These are phyloP conservation scores for Sporothrix pallida DNA, from an alignment of 2,329 filamentous ascomycete species.

Conservation along the genomic window DNA sequence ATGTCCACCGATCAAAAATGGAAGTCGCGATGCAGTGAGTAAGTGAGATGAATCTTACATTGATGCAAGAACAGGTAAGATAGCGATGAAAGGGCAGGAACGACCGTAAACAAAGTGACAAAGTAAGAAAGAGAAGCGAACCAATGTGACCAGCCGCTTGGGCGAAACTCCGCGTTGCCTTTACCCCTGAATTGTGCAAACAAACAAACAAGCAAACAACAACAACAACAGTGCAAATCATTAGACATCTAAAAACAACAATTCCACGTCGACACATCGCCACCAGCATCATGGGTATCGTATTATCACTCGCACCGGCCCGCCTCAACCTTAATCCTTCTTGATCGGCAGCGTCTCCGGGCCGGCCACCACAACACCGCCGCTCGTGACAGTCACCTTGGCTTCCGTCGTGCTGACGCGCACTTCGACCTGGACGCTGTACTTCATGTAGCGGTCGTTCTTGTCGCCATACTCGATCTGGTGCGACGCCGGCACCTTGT, in stretches of 20 bases:
- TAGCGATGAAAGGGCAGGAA: not conserved
- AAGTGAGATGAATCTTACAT: not conserved
- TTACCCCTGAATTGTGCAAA: not conserved
- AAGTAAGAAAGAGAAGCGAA: not conserved
- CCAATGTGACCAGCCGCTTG: constrained; percentile 10
- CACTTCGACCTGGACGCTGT: constrained; percentile 34
- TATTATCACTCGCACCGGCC: not conserved
- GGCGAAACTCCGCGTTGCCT: not conserved
- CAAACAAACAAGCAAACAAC: not conserved
- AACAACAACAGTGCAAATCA: not conserved
- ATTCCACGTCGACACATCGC: not conserved
- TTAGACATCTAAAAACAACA: not conserved
- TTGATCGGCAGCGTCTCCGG: constrained; percentile 25
- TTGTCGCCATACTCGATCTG: constrained; percentile 18
- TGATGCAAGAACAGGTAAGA: not conserved
- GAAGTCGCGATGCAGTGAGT: constrained; percentile 8
- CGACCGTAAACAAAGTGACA: not conserved
- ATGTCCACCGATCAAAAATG: not conserved
- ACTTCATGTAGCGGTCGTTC: constrained; percentile 25
- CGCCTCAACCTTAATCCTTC: not conserved
- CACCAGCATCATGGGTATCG: not conserved
- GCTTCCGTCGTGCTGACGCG: constrained; percentile 29
- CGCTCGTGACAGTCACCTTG: constrained; percentile 31
- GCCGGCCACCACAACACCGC: constrained; percentile 24
- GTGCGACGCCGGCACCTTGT: constrained; percentile 36